A percentile compares a stretch with the other conserved stretches of the same genome.
Evolutionary conservation across 1,284 basidiomycete genomes (phyloP).

Genomic region (Moesziomyces parantarcticus): DNA sequence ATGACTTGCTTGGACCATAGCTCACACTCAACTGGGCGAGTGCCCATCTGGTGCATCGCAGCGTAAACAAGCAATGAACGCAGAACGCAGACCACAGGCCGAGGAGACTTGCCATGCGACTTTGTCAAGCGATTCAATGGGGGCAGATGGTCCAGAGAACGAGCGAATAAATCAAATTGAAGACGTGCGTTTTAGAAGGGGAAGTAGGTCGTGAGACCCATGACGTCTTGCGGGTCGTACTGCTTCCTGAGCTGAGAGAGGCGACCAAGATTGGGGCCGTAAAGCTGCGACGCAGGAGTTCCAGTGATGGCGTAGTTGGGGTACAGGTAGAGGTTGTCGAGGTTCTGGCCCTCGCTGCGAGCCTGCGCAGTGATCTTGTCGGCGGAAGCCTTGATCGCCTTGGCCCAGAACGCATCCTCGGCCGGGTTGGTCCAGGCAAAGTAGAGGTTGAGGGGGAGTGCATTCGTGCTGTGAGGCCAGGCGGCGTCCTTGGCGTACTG

Average conservation of each 20-base stretch:
- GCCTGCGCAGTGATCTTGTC: conserved; percentile 40
- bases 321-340: conserved; percentile 49
- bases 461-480: conserved; percentile 48
- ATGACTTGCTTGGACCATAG: too few species aligned
- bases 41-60: too few species aligned
- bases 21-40: too few species aligned
- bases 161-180: neutral
- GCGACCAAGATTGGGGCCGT: conserved; percentile 42
- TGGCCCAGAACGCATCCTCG: conserved; percentile 48
- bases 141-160: too few species aligned
- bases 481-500: conserved; percentile 37
- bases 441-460: conserved; percentile 58
- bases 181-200: conserved; percentile 19
- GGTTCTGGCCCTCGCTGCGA: conserved; percentile 49
- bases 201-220: conserved; percentile 57
- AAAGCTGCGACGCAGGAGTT: conserved; percentile 35
- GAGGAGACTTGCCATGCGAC: too few species aligned
- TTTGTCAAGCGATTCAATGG: too few species aligned
- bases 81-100: too few species aligned
- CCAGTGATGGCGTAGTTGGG: conserved; percentile 57
- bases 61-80: too few species aligned
- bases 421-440: conserved; percentile 51
- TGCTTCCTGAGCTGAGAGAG: conserved; percentile 33
- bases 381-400: conserved; percentile 39
- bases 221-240: conserved; percentile 52